Evolutionary conservation across 2,329 filamentous ascomycete genomes (phyloP), one percentile per base, ranked within the genome.

Genomic region (Dendrostoma leiphaemia): DNA sequence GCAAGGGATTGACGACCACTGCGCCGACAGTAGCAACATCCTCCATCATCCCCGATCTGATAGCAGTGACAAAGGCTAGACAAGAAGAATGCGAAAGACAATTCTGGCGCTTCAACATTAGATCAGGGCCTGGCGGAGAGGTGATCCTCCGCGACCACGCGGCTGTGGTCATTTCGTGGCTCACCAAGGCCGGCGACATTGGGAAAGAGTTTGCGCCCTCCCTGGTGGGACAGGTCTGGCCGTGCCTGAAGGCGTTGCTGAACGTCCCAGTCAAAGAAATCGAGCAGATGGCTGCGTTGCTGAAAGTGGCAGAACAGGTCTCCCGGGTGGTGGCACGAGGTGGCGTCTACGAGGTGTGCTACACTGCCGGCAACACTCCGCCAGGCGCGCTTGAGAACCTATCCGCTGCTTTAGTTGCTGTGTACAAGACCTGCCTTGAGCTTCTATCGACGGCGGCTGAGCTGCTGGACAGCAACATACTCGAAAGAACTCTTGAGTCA

Each of bases 111-210:
- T n/a, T 48, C 15, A 38, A 31, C 15, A 4, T 40, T 29, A 17
- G 35, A 2, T 1, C 15, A 12, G 8, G 17, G 6, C 23, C 23
- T 19, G 32, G 21, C 6, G 32, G 31, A 7, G 46, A 48, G 4
- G 40, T 48, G 7, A 48, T 48, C 17, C 32, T 48, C 31, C 46
- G 46, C 13, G 32, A 48, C 13, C 32, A 48, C 32, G 34, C 46
- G 6, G 46, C 32, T 19, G 4, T 28, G 1, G 31, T 48, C 32
- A 29, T 48, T n/a, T 5, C 32, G 21, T 48, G 46, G 24, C 32
- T 48, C 6, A 48, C 46, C n/a, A 40, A 29, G 21, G 46, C 46
- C n/a, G 46, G 46, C 7, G 26, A 48, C n/a, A 17, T 38, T 24
- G 46, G 46, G 6, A 9, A 29, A 10, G 3, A 31, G 4, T 48